Evolutionary conservation across 306 rosid species (phyloP).

Genomic region (Psophocarpus tetragonolobus): DNA sequence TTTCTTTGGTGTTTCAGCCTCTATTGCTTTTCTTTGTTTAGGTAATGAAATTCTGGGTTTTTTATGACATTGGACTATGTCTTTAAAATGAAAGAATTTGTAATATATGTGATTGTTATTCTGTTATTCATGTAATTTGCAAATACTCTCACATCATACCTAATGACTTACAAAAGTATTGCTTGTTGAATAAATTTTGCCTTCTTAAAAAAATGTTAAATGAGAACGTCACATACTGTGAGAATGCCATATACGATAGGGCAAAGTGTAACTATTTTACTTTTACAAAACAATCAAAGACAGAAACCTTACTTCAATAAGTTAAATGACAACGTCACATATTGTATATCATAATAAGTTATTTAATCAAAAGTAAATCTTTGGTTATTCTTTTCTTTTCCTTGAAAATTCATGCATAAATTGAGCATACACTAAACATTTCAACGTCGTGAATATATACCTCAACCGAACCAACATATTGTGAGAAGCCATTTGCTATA

Average conservation of each 20-base stretch:
- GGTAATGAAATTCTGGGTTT: too few species aligned
- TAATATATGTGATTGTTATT: too few species aligned
- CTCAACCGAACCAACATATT: conserved; percentile 72
- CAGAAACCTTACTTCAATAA: background rate
- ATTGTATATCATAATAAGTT: background rate
- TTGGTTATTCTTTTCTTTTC: background rate
- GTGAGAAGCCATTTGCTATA: conserved; percentile 63
- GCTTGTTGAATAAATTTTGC: too few species aligned
- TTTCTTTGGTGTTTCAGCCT: too few species aligned
- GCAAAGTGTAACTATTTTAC: background rate
- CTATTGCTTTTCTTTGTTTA: too few species aligned
- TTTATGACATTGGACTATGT: too few species aligned
- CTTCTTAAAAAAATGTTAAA: too few species aligned
- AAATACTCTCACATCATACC: too few species aligned
- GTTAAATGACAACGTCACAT: background rate
- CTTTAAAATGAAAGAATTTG: too few species aligned
- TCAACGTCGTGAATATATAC: conserved; percentile 37
- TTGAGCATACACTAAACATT: background rate
- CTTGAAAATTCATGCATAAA: background rate
- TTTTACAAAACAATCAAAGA: background rate
- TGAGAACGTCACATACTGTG: too few species aligned
- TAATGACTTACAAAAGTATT: too few species aligned
- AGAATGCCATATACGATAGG: background rate
- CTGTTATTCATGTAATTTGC: too few species aligned
- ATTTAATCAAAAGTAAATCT: background rate